phyloP scores from a whole-genome alignment of 139 green algal species.

The Pseudopediastrum boryanum region DNA sequence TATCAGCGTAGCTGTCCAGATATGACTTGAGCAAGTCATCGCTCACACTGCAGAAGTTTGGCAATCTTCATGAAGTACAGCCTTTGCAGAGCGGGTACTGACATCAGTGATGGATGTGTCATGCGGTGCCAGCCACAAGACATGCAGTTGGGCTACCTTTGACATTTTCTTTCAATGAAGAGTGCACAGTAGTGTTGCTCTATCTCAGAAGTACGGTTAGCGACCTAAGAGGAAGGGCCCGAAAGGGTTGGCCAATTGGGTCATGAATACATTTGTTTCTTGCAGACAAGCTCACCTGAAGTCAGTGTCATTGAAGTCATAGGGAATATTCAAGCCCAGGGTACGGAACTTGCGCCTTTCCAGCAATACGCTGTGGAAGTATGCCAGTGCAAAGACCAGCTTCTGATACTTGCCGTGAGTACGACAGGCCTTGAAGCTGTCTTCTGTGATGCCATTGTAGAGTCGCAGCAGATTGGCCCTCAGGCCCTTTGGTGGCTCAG shows the following conservation, averaged over 20 bases:
- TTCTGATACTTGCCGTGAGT: constrained; percentile 77
- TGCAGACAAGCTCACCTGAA: constrained; percentile 65
- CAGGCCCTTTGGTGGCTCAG: constrained; percentile 88
- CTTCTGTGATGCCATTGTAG: constrained; percentile 79
- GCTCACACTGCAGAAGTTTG: constrained; percentile 63
- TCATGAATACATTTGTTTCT: too few relatives aligned
- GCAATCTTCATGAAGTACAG: too few relatives aligned
- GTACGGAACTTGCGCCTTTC: constrained; percentile 89
- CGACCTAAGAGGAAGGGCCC: too few relatives aligned
- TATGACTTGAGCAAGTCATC: constrained; percentile 86
- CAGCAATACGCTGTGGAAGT: constrained; percentile 89
- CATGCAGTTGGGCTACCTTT: too few relatives aligned
- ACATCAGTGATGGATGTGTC: too few relatives aligned
- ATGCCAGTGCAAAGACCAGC: constrained; percentile 85
- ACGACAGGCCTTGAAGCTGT: constrained; percentile 69
- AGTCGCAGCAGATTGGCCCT: constrained; percentile 85
- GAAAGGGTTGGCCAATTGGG: too few relatives aligned
- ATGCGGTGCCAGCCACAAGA: too few relatives aligned
- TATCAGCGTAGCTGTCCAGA: constrained; percentile 82
- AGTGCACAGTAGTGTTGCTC: too few relatives aligned
- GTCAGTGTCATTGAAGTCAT: constrained; percentile 95
- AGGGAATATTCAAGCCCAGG: constrained; percentile 90
- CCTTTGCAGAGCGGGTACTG: too few relatives aligned
- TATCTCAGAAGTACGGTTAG: too few relatives aligned
- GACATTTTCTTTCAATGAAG: too few relatives aligned